Evolutionary conservation across 148 eudicot species (phyloP), one percentile per base, ranked within the genome.

Genomic region (Fagopyrum homotropicum): DNA sequence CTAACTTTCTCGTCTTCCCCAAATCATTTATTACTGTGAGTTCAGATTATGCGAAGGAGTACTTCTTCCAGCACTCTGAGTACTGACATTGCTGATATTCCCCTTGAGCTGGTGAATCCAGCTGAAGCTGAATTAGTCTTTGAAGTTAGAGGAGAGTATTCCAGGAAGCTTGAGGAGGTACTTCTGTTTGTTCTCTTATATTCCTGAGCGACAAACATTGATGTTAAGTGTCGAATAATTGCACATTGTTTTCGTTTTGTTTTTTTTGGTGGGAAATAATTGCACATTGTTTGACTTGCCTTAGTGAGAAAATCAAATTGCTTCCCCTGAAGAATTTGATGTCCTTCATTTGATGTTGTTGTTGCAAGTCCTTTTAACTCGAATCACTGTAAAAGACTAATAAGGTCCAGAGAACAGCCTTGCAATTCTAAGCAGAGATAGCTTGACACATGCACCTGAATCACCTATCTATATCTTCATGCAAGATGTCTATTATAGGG

Each of bases 121-220:
- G 84, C 86, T 70, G 83, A 84, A 76, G 80, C 82, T 78, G 93
- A 86, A 73, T 74, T 88, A 60, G 82, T 86, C 47, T 75, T 74
- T n/a, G 97, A 89, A 72, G 84, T 88, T 77, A 85, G 94, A 88
- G 89, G 87, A 84, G 97, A 93, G 78, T 93, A 86, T 74, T 86
- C 87, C 48, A 81, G 80, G 79, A 89, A 91, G 81, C 86, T 91
- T 70, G 95, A 89, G 73, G 91, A 89, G 98, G 98, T 91, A 72
- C 49, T 7, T 71, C 12, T 6, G 14, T 66, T 40, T 66, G 46
- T 69, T 43, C n/a, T 72, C 14, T 54, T 52, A 4, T 4, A 7
- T 74, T 12, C 64, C 14, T 16, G 61, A 11, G 29, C 35, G 35
- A 5, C 16, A 44, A 8, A 29, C 48, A 43, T 30, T 15, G 47